Evolutionary conservation across 2,329 filamentous ascomycete genomes (phyloP), one percentile per base, ranked within the genome.

Genomic region (Atkinsonella hypoxylon): DNA sequence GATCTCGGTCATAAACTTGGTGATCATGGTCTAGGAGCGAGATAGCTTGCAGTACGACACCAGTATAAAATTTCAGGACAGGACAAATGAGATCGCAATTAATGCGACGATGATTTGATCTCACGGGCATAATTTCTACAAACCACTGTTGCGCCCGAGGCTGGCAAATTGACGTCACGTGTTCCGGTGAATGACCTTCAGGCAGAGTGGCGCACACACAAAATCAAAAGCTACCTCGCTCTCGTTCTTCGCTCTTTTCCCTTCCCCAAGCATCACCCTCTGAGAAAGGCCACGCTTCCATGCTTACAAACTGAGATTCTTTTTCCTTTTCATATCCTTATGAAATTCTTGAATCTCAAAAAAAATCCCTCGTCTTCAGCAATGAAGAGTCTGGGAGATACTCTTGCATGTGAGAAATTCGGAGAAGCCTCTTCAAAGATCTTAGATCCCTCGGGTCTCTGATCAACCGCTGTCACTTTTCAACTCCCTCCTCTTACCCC

Each of bases 1-100:
- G 61, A 97, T 82, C 66, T 89, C 81, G 66, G 89, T 91, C 67
- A 94, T 79, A 73, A 88, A 93, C 65, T 83, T 82, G 53, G 87
- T 91, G 54, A 93, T 87, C 88, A 93, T 93, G 74, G 64, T 53
- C 45, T 55, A 48, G 20, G 44, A 53, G 32, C 40, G 13, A 38
- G 51, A 48, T 53, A 48, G 46, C 38, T 53, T 47, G 56, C 45
- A 40, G 42, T 17, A 39, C 34, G 34, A 36, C 34, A 43, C 39
- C 40, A 15, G 4, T 30, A 11, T 18, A 15, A 7, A 34, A 30
- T 12, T 36, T 3, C 26, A 43, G 13, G n/a, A 17, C 15, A 7
- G 31, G 13, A 40, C 18, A 18, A 26, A 30, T 44, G 17, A 3
- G 18, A 18, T 34, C 40, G 41, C 40, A 45, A 45, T 30, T 44